Percentiles rank a stretch among this genome's conserved stretches.
Evolutionary conservation across 2,329 filamentous ascomycete genomes (phyloP).

Genomic region (Mycosphaerella arachidis): DNA sequence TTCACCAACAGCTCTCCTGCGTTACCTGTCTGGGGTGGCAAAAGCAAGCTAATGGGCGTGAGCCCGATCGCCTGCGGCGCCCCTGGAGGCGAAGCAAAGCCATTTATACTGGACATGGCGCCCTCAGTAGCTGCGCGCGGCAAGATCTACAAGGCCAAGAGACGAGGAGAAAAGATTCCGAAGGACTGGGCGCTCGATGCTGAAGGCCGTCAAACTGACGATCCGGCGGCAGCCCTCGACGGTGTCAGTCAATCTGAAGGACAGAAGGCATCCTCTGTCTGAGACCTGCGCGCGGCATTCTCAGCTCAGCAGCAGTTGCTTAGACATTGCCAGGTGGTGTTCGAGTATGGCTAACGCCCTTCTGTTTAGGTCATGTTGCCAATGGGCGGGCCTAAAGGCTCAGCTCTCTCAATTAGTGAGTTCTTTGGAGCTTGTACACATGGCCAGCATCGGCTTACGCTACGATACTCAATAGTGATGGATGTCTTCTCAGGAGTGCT

Average conservation of each 20-base stretch:
- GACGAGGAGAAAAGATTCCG: constrained; percentile 66
- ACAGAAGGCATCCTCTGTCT: no score
- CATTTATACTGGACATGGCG: constrained; percentile 74
- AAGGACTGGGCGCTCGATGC: constrained; percentile 69
- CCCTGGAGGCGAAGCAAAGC: constrained; percentile 54
- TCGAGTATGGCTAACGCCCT: no score
- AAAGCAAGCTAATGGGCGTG: constrained; percentile 65
- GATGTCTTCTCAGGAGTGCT: constrained; percentile 79
- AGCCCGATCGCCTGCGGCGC: constrained; percentile 73
- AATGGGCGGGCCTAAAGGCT: constrained; percentile 81
- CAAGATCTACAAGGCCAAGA: constrained; percentile 66
- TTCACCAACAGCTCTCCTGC: constrained; percentile 63
- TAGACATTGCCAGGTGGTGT: no score
- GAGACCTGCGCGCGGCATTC: no score
- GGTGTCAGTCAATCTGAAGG: constrained; percentile 37
- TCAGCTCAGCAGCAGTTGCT: no score
- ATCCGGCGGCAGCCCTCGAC: constrained; percentile 65
- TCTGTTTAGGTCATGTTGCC: constrained; percentile 63
- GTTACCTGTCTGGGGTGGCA: constrained; percentile 66
- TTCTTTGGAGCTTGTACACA: constrained; percentile 39
- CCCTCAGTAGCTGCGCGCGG: constrained; percentile 65
- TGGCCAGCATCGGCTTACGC: not conserved
- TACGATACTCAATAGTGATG: constrained; percentile 48
- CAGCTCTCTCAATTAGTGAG: constrained; percentile 61
- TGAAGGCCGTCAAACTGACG: constrained; percentile 51